Evolutionary conservation across 352 stramenopile genomes (phyloP), one percentile per base, ranked within the genome.

Genomic region (Phytophthora palmivora): DNA sequence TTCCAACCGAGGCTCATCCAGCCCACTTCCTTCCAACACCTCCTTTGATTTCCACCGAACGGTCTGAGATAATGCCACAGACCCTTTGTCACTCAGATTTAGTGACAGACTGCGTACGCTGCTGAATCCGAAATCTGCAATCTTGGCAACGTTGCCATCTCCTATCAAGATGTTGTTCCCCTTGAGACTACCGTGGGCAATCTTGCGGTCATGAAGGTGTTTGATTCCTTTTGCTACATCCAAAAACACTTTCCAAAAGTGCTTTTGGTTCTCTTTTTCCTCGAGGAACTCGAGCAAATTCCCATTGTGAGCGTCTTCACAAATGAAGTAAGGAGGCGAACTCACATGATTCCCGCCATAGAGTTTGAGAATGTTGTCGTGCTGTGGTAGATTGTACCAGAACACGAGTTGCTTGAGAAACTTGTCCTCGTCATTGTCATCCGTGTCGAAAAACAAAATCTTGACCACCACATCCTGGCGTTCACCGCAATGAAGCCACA

Each of bases 31-130:
- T 4, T 56, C 6, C 21, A 45, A 14, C n/a, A 46, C 22, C 22
- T 56, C 48, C 22, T 44, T 59, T 34, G 51, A 28, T 16, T 59
- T 59, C 38, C 51, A 50, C 6, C 51, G 38, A 19, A 50, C 18
- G 8, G 51, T 19, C 4, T 49, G 6, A 3, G 30, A 9, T 30
- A 50, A 43, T 4, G 33, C 48, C 30, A 37, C 44, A 10, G 12
- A 24, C 7, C 37, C 37, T 7, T 48, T 36, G 1, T 7, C 26
- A 33, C 50, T 49, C 43, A 56, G 15, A 26, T 63, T 38, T 5
- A 50, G 22, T 7, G 51, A 59, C 15, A 59, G 51, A 16, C 51
- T 42, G 12, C 51, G 51, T 12, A 59, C 26, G 14, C 22, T 42
- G 30, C 51, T 59, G 22, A 59, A 49, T 3, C 51, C 51, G 26